Conservation (phyloP, 2,329 filamentous ascomycete genomes). For the Claviceps fusiformis region DNA sequence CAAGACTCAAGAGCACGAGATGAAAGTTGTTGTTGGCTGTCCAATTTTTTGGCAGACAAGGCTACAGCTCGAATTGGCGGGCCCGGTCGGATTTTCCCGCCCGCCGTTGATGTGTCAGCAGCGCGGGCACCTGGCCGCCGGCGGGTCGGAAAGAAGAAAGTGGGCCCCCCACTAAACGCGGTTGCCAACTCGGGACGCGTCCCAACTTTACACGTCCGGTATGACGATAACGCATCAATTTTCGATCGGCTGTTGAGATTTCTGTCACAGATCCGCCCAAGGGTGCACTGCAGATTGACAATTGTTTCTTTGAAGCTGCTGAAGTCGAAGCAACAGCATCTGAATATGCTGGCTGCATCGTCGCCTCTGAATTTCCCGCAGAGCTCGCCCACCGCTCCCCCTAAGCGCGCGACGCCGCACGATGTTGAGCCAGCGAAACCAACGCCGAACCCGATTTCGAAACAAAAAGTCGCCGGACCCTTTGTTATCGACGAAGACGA, state of each 20-base stretch:
- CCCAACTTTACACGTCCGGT: not conserved
- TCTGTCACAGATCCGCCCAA: not conserved
- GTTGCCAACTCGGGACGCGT: conserved; percentile 6
- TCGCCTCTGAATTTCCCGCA: conserved; percentile 43
- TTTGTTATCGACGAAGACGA: conserved; percentile 24
- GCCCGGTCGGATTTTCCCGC: conserved; percentile 17
- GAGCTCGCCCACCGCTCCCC: conserved; percentile 27
- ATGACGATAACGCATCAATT: not conserved
- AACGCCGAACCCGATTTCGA: conserved; percentile 22
- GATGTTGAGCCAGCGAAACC: conserved; percentile 20
- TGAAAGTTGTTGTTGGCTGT: not conserved
- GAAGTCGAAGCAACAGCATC: not conserved
- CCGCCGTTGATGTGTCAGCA: conserved; percentile 1
- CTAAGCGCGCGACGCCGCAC: conserved; percentile 25
- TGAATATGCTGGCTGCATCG: conserved; percentile 42
- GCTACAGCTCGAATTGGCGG: conserved; percentile 8
- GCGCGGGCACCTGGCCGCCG: not conserved
- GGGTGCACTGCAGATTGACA: not conserved
- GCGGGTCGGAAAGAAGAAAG: conserved; percentile 3
- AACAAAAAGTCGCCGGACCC: conserved; percentile 22
- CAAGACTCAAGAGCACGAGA: not conserved
- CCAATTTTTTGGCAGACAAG: conserved; percentile 18
- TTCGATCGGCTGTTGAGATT: not conserved
- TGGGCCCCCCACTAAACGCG: conserved; percentile 15
- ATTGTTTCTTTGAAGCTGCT: not conserved